Conservation (phyloP, 2,329 filamentous ascomycete species). For the Paraphoma chrysanthemicola region DNA sequence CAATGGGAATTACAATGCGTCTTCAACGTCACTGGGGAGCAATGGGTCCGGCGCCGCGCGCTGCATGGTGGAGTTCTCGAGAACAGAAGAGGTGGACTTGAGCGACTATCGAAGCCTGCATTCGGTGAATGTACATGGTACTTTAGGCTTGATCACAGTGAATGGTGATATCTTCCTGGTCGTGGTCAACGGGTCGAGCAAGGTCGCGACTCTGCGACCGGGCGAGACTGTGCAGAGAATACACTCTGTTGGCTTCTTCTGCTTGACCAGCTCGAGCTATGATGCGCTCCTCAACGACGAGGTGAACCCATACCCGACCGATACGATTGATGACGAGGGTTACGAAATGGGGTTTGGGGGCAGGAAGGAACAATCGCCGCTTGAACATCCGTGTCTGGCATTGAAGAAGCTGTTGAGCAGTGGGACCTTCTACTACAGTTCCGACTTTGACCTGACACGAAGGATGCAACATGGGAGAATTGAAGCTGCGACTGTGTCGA, state of each 20-base stretch:
- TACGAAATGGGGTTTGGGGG: constrained; percentile 57
- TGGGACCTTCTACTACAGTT: constrained; percentile 96
- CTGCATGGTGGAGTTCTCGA: constrained; percentile 90
- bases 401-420: constrained; percentile 91
- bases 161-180: constrained; percentile 88
- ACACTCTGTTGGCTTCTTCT: constrained; percentile 86
- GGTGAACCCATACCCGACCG: constrained; percentile 62
- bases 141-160: constrained; percentile 84
- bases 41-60: constrained; percentile 52
- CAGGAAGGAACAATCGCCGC: constrained; percentile 71
- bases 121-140: constrained; percentile 79
- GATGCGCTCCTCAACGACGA: constrained; percentile 74
- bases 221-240: constrained; percentile 92
- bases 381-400: constrained; percentile 89
- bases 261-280: constrained; percentile 84
- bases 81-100: constrained; percentile 69
- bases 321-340: constrained; percentile 62
- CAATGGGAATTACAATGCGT: constrained; percentile 61
- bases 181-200: constrained; percentile 79
- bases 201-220: constrained; percentile 81
- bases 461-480: constrained; percentile 86
- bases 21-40: constrained; percentile 58
- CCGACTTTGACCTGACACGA: constrained; percentile 97
- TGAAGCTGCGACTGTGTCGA: constrained; percentile 80
- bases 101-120: constrained; percentile 79